These are phyloP conservation scores for Pyrrhoderma lamaoense DNA, from an alignment of 1,284 basidiomycete genomes.

Conservation along the genomic window DNA sequence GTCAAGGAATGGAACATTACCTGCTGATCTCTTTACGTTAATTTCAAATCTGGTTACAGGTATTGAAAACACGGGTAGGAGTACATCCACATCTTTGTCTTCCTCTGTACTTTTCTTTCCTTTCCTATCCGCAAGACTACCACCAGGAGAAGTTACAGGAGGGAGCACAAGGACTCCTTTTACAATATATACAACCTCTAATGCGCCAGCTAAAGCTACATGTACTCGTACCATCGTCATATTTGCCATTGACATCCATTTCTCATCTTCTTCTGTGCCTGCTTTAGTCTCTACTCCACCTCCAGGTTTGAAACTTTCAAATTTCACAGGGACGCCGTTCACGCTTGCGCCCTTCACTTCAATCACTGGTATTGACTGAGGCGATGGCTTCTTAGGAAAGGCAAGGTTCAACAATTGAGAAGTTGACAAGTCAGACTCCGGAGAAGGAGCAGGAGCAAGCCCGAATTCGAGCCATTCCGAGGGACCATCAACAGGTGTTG, in stretches of 20 bases:
- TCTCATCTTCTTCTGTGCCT: too few species aligned
- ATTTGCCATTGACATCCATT: too few species aligned
- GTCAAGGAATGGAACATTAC: slow-evolving; percentile 31
- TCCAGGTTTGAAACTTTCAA: slow-evolving; percentile 40
- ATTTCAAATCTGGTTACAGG: slow-evolving; percentile 61
- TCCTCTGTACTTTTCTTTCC: slow-evolving; percentile 21
- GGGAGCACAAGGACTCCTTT: slow-evolving; percentile 45
- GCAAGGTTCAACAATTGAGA: neutral
- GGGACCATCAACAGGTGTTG: slow-evolving; percentile 47
- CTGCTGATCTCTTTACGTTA: slow-evolving; percentile 42
- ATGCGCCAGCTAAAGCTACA: slow-evolving; percentile 43
- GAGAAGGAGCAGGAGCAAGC: slow-evolving; percentile 37
- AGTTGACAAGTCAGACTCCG: neutral
- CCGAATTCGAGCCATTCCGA: slow-evolving; percentile 73
- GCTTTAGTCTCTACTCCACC: slow-evolving; percentile 38
- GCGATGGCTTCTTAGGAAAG: neutral
- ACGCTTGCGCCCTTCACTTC: slow-evolving; percentile 53
- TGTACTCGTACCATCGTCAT: slow-evolving; percentile 43
- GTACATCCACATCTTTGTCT: slow-evolving; percentile 30
- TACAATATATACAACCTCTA: slow-evolving; percentile 40
- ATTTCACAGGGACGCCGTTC: slow-evolving; percentile 55
- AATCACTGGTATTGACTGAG: slow-evolving; percentile 32
- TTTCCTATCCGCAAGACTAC: slow-evolving; percentile 13
- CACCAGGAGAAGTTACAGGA: neutral
- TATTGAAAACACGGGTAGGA: slow-evolving; percentile 61